phyloP scores from a whole-genome alignment of 2,329 filamentous ascomycete species.

The Hysterium pulicare region DNA sequence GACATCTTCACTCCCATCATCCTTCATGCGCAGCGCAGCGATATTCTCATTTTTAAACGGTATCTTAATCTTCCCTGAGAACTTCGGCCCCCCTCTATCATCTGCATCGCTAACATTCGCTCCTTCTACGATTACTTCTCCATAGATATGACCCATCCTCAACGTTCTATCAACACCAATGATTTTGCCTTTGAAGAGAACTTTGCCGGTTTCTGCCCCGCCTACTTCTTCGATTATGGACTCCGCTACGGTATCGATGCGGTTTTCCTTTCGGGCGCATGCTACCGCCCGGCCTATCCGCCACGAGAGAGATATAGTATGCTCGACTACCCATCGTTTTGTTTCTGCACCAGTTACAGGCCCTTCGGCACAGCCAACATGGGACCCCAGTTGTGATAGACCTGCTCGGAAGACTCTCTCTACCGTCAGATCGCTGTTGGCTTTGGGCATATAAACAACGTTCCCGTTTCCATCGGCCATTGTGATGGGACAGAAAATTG shows the following conservation, averaged over 20 bases:
- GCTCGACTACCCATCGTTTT: conserved; percentile 36
- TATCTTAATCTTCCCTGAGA: conserved; percentile 55
- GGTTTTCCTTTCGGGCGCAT: conserved; percentile 26
- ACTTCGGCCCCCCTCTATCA: conserved; percentile 6
- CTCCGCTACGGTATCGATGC: conserved; percentile 36
- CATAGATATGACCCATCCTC: conserved; percentile 42
- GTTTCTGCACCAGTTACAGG: conserved; percentile 38
- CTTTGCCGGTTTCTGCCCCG: conserved; percentile 31
- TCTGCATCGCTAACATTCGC: conserved; percentile 10
- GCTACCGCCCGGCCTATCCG: conserved; percentile 37
- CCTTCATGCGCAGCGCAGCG: conserved; percentile 45
- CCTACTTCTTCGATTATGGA: conserved; percentile 44
- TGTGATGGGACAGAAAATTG: conserved; percentile 37
- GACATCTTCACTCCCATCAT: conserved; percentile 34
- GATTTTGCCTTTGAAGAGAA: conserved; percentile 47
- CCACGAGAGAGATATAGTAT: conserved; percentile 39
- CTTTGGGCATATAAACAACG: conserved; percentile 31
- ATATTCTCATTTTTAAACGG: conserved; percentile 76
- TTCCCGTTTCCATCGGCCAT: conserved; percentile 33
- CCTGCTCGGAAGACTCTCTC: conserved; percentile 37
- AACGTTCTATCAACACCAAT: conserved; percentile 42
- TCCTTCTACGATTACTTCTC: conserved; percentile 40
- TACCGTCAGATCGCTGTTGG: conserved; percentile 36
- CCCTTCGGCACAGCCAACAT: conserved; percentile 35
- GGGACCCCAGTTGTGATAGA: conserved; percentile 34